Base-by-base conservation (phyloP, 2,329 filamentous ascomycete species). In the Venturia nashicola region DNA sequence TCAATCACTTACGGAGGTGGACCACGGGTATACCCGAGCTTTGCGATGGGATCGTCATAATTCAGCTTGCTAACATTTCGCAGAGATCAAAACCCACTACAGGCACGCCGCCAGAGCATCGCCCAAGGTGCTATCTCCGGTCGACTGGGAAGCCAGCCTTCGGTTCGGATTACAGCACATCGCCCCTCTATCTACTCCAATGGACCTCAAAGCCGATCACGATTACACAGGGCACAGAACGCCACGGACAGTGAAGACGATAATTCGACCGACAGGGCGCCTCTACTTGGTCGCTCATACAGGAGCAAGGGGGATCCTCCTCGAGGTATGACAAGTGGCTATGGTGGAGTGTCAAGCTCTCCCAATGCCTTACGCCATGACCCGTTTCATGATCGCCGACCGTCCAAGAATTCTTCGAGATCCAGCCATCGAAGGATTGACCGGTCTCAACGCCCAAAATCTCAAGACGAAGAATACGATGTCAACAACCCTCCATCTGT, bases 401-500 rank as follows among this genome's bases (percentile, higher is more conserved):
- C 5, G 16, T 74, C 69, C 16, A 70, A 70, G 64, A 69, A 66
- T 44, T 72, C 74, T 23, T 75, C 74, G 7, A 65, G 63, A 7
- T 73, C 73, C 39, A 73, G 72, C 65, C 68, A 63, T 44, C 70
- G 67, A 61, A 70, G 70, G 59, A 51, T 44, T 16, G 40, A 27
- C 32, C 51, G 43, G 12, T 51, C 14, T n/a, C 54, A 69, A 63
- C 61, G 61, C 36, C 20, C 39, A 40, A 62, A 34, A 34, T 61
- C 63, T 20, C 27, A 20, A 12, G 59, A 62, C n/a, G 63, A 64
- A 66, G 79, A 80, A 59, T 84, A 84, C 73, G 81, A 86, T 76
- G 80, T 87, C 67, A 87, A 87, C 71, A 86, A 87, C 66, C 84
- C 84, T 12, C 84, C 84, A 0, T 87, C 84, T 0, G 78, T 85